These are phyloP conservation scores for Rhizopus stolonifer DNA, from an alignment of 371 early-diverging fungal species.

Conservation along the genomic window DNA sequence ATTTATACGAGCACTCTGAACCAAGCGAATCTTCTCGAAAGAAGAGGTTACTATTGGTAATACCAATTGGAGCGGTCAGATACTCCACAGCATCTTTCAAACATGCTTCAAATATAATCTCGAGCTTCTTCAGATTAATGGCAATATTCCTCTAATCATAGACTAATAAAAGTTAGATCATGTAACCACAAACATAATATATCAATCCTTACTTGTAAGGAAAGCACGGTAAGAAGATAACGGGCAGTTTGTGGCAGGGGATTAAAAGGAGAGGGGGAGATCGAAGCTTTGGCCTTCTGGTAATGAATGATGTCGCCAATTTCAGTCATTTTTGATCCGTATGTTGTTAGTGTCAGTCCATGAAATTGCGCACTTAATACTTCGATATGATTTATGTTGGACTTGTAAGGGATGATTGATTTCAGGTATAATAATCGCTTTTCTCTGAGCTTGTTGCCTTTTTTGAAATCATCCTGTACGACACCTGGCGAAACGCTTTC, in stretches of 20 bases:
- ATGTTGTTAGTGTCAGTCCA: not conserved
- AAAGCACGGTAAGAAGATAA: constrained; percentile 14
- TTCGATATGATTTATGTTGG: not conserved
- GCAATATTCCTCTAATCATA: constrained; percentile 16
- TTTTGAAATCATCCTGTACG: not conserved
- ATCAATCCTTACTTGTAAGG: constrained; percentile 16
- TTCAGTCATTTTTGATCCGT: constrained; percentile 6
- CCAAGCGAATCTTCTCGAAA: constrained; percentile 15
- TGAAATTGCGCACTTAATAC: constrained; percentile 2
- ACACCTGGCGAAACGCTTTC: not conserved
- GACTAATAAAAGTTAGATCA: constrained; percentile 15
- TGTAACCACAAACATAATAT: constrained; percentile 14
- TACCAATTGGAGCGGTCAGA: constrained; percentile 16
- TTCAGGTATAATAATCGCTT: not conserved
- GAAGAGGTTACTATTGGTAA: constrained; percentile 11
- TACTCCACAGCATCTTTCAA: constrained; percentile 21
- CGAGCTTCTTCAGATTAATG: constrained; percentile 14
- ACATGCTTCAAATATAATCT: constrained; percentile 11
- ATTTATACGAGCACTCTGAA: constrained; percentile 18
- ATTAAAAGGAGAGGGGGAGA: constrained; percentile 6
- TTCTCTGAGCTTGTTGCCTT: not conserved
- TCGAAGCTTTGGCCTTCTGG: constrained; percentile 13
- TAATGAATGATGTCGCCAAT: constrained; percentile 5
- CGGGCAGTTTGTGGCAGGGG: constrained; percentile 14
- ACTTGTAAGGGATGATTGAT: constrained; percentile 2